These are phyloP conservation scores for Biscogniauxia marginata DNA, from an alignment of 2,329 filamentous ascomycete species.

Conservation along the genomic window DNA sequence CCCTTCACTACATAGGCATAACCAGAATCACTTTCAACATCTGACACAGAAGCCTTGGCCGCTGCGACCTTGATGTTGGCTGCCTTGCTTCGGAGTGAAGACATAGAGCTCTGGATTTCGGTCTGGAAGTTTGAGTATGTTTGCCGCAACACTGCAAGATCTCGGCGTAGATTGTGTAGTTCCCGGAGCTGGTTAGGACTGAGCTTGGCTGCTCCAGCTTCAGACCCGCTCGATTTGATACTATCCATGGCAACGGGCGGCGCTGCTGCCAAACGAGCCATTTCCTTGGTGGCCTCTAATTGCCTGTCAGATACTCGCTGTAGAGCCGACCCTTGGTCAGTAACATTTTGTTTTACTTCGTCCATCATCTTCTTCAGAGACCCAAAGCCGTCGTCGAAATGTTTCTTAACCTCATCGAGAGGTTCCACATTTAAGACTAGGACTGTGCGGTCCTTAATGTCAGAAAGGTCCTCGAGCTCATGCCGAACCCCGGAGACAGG, in stretches of 20 bases:
- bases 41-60: slow-evolving; percentile 66
- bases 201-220: slow-evolving; percentile 39
- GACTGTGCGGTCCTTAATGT: slow-evolving; percentile 93
- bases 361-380: slow-evolving; percentile 81
- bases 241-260: slow-evolving; percentile 49
- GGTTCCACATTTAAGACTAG: slow-evolving; percentile 92
- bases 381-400: slow-evolving; percentile 89
- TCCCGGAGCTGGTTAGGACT: slow-evolving; percentile 69
- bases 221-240: slow-evolving; percentile 41
- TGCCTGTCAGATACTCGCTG: slow-evolving; percentile 88
- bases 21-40: slow-evolving; percentile 74
- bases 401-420: slow-evolving; percentile 92
- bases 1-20: slow-evolving; percentile 81
- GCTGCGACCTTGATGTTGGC: slow-evolving; percentile 75
- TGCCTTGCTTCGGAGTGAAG: slow-evolving; percentile 77
- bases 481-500: slow-evolving; percentile 94
- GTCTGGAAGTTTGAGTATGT: slow-evolving; percentile 90
- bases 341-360: slow-evolving; percentile 77
- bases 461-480: slow-evolving; percentile 87
- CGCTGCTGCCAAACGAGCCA: slow-evolving; percentile 59
- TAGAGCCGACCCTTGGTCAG: slow-evolving; percentile 78
- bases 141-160: slow-evolving; percentile 87
- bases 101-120: slow-evolving; percentile 87
- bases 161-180: slow-evolving; percentile 77
- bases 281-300: slow-evolving; percentile 83